These are phyloP conservation scores for Grosmannia clavigera DNA, from an alignment of 2,329 filamentous ascomycete species.

Conservation along the genomic window DNA sequence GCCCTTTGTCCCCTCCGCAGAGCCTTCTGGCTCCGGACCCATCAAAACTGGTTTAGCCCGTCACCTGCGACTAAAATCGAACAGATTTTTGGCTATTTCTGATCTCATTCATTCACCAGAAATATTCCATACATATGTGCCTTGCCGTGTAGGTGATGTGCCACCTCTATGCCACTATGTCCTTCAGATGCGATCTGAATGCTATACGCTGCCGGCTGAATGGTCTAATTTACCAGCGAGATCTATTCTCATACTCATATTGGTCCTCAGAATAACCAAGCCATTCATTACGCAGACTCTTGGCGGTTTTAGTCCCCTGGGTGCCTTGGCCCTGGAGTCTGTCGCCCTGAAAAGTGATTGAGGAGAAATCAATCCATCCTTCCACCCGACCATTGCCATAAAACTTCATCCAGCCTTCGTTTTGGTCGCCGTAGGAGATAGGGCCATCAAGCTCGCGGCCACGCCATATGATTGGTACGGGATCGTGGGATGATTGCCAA, in stretches of 20 bases:
- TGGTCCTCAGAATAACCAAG: background rate
- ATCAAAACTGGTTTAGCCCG: too few relatives aligned
- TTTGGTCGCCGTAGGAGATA: background rate
- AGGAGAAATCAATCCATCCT: constrained; percentile 1
- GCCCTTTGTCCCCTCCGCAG: too few relatives aligned
- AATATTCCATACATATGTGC: too few relatives aligned
- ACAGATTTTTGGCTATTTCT: too few relatives aligned
- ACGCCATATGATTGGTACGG: background rate
- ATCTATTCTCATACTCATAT: background rate
- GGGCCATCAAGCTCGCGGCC: background rate
- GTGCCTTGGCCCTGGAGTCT: background rate
- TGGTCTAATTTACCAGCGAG: background rate
- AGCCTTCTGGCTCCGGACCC: too few relatives aligned
- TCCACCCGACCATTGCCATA: background rate
- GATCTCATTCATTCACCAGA: too few relatives aligned
- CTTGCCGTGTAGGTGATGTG: too few relatives aligned
- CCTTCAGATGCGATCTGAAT: too few relatives aligned
- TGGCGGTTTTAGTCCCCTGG: background rate
- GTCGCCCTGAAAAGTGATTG: background rate
- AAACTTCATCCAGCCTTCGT: constrained; percentile 2
- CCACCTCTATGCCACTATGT: too few relatives aligned
- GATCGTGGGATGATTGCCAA: background rate
- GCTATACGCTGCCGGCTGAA: too few relatives aligned
- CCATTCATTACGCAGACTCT: background rate
- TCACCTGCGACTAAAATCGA: too few relatives aligned